phyloP scores from a whole-genome alignment of 805 yeast genomes.

The Lipomyces yamadae region DNA sequence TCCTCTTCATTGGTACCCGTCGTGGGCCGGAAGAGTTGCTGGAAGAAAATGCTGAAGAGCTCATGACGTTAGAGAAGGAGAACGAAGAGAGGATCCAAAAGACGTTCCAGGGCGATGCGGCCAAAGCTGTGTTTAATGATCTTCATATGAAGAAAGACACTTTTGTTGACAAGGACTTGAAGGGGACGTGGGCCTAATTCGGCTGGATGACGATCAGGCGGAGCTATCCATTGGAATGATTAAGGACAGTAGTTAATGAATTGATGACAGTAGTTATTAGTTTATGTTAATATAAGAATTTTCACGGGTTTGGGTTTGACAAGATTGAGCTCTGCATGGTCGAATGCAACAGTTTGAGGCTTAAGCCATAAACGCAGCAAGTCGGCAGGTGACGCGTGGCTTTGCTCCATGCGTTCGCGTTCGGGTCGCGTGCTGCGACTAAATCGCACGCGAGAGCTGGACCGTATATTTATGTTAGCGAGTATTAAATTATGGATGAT shows the following conservation, averaged over 20 bases:
- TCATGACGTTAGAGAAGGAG: conserved; percentile 9
- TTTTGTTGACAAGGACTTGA: conserved; percentile 2
- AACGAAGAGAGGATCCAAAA: conserved; percentile 10
- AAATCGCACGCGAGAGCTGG: too few relatives aligned
- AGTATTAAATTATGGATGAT: too few relatives aligned
- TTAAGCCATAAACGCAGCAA: too few relatives aligned
- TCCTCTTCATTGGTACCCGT: conserved; percentile 15
- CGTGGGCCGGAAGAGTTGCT: conserved; percentile 6
- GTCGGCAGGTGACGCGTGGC: too few relatives aligned
- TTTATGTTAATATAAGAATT: too few relatives aligned
- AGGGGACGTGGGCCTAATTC: conserved; percentile 7
- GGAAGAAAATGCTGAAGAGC: not conserved
- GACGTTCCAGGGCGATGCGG: not conserved
- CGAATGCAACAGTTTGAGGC: too few relatives aligned
- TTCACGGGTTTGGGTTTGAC: too few relatives aligned
- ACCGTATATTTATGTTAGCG: too few relatives aligned
- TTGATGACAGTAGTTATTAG: not conserved
- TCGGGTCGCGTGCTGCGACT: too few relatives aligned
- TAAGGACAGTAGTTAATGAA: not conserved
- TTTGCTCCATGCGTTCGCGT: too few relatives aligned
- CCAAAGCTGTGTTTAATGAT: conserved; percentile 8
- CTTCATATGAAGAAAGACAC: conserved; percentile 5
- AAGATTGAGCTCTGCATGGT: too few relatives aligned
- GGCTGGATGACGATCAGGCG: not conserved
- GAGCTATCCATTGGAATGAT: not conserved